These are phyloP conservation scores for Alternaria alternata DNA, from an alignment of 2,329 filamentous ascomycete species.

Conservation along the genomic window DNA sequence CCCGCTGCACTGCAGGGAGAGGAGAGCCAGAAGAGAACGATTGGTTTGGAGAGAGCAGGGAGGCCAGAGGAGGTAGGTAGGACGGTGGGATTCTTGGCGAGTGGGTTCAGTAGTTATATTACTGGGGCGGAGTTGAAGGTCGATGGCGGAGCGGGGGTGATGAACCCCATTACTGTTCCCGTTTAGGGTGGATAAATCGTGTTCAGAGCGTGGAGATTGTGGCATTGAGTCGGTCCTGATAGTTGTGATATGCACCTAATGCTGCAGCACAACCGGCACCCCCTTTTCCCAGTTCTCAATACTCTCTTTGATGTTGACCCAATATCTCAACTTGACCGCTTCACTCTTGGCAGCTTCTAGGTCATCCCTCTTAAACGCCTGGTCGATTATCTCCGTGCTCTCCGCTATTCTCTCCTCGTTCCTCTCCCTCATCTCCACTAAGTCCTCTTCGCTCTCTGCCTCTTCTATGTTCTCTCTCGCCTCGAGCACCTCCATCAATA, in stretches of 20 bases:
- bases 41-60: conserved; percentile 67
- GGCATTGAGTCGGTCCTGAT: background rate
- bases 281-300: conserved; percentile 86
- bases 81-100: conserved; percentile 69
- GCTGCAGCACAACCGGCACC: conserved; percentile 65
- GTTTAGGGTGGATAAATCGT: conserved; percentile 21
- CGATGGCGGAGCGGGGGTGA: conserved; percentile 64
- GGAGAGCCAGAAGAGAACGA: conserved; percentile 58
- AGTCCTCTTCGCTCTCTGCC: conserved; percentile 66
- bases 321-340: conserved; percentile 83
- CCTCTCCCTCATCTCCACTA: conserved; percentile 65
- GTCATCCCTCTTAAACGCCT: conserved; percentile 72
- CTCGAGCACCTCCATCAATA: conserved; percentile 83
- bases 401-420: conserved; percentile 73
- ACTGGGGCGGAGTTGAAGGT: conserved; percentile 69
- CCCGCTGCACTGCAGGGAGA: conserved; percentile 62
- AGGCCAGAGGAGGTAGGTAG: conserved; percentile 66
- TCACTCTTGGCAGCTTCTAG: conserved; percentile 72
- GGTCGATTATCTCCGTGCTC: conserved; percentile 69
- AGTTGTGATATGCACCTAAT: conserved; percentile 48
- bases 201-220: background rate
- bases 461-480: conserved; percentile 69
- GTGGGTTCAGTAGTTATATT: conserved; percentile 69
- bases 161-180: conserved; percentile 52
- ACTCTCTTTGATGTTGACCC: conserved; percentile 85